Evolutionary conservation across 768 basidiomycete species (phyloP).

Genomic region (Mycena alexandri): DNA sequence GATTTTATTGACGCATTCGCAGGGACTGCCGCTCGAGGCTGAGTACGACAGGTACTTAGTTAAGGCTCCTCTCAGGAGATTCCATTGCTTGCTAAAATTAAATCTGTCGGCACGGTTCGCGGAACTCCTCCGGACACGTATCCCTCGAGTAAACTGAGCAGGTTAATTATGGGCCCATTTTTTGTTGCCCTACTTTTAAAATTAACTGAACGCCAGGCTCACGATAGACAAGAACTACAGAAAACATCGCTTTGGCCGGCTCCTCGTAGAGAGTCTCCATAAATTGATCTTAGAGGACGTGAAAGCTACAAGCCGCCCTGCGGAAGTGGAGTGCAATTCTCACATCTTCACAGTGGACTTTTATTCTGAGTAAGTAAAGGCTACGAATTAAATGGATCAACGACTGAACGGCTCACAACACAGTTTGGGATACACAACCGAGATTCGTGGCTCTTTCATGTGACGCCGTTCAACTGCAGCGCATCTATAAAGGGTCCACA

Average conservation of each 20-base stretch:
- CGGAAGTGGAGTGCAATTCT: slow-evolving; percentile 71
- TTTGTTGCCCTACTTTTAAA: too few species aligned
- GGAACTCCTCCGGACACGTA: too few species aligned
- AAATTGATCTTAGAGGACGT: slow-evolving; percentile 67
- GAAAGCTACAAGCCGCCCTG: slow-evolving; percentile 43
- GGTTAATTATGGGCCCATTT: too few species aligned
- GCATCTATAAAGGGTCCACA: too few species aligned
- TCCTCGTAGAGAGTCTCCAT: slow-evolving; percentile 74
- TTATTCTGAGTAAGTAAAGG: slow-evolving; percentile 74
- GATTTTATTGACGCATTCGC: too few species aligned
- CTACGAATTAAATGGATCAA: background rate
- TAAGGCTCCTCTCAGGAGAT: too few species aligned
- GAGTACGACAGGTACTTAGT: too few species aligned
- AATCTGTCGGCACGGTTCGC: too few species aligned
- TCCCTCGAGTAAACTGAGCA: background rate
- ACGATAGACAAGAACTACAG: slow-evolving; percentile 78
- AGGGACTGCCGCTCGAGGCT: too few species aligned
- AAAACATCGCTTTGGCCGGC: slow-evolving; percentile 70
- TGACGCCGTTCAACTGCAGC: too few species aligned
- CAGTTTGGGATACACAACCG: slow-evolving; percentile 77
- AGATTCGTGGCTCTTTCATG: slow-evolving; percentile 55
- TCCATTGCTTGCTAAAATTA: too few species aligned
- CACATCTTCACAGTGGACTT: slow-evolving; percentile 80
- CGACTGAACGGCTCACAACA: slow-evolving; percentile 40
- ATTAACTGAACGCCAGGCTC: slow-evolving; percentile 44